phyloP scores from a whole-genome alignment of 176 grass and related monocot species.

The Hordeum vulgare region DNA sequence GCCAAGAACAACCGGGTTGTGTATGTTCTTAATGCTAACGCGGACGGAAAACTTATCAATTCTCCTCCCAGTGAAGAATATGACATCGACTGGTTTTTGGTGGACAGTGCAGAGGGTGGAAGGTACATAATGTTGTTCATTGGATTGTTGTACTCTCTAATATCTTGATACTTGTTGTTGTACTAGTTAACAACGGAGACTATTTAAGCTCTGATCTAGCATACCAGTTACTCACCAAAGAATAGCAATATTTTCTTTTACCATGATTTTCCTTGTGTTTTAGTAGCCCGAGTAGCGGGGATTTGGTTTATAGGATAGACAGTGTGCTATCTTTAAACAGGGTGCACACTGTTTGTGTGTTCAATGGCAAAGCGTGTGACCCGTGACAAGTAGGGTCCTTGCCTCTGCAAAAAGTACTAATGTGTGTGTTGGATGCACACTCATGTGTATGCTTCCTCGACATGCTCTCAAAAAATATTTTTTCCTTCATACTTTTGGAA shows the following conservation, averaged over 20 bases:
- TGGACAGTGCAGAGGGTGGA: slow-evolving; percentile 78
- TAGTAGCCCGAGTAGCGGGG: not conserved
- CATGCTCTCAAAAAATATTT: not conserved
- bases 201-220: not conserved
- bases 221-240: not conserved
- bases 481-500: not conserved
- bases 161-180: not conserved
- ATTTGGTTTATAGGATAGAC: not conserved
- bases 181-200: not conserved
- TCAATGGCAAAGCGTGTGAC: not conserved
- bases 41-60: slow-evolving; percentile 57
- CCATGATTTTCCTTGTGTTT: not conserved
- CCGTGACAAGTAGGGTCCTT: not conserved
- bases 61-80: slow-evolving; percentile 47
- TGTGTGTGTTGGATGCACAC: not conserved
- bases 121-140: slow-evolving; percentile 37
- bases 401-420: not conserved
- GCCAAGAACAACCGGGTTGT: slow-evolving; percentile 47
- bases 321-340: not conserved
- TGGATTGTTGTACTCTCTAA: not conserved
- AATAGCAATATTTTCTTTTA: not conserved
- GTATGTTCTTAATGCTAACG: slow-evolving; percentile 75
- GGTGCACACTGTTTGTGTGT: not conserved
- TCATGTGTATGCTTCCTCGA: not conserved
- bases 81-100: slow-evolving; percentile 63